Percentiles rank a stretch among this genome's conserved stretches.
Conservation (phyloP, 352 stramenopile genomes). For the Globisporangium uncinulatum region DNA sequence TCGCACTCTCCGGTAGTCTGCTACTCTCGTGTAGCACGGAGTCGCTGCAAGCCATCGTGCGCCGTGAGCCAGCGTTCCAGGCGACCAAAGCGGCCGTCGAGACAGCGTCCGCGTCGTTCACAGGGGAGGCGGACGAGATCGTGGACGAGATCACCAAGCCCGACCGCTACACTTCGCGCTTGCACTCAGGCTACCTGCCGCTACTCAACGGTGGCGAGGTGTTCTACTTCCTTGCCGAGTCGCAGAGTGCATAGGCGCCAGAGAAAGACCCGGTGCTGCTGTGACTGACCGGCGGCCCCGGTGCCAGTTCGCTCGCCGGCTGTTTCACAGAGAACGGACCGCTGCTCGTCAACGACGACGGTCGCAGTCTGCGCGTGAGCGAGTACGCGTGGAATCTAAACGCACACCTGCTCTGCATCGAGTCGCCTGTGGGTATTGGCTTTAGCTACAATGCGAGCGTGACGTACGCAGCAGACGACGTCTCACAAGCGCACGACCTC, state of each 20-base stretch:
- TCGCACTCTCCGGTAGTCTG: no score
- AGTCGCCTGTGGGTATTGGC: conserved; percentile 57
- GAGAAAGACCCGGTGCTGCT: conserved; percentile 47
- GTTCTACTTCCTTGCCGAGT: conserved; percentile 73
- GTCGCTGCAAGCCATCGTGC: no score
- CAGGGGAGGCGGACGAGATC: conserved; percentile 57
- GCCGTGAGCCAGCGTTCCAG: no score
- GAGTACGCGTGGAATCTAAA: conserved; percentile 51
- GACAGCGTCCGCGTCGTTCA: no score
- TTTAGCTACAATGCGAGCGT: conserved; percentile 59
- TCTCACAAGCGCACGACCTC: conserved; percentile 67
- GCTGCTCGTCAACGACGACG: conserved; percentile 54
- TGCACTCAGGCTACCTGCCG: conserved; percentile 58
- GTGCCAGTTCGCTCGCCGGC: conserved; percentile 47
- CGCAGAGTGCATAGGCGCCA: conserved; percentile 29
- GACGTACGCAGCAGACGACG: conserved; percentile 72
- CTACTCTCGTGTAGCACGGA: no score
- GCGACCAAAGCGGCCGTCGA: no score
- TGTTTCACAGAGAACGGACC: conserved; percentile 69
- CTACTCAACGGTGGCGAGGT: conserved; percentile 45
- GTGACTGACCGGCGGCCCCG: conserved; percentile 67
- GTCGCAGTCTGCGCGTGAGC: conserved; percentile 37
- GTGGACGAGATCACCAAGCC: conserved; percentile 31
- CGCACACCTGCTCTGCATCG: conserved; percentile 52
- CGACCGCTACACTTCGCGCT: conserved; percentile 34